phyloP scores from a whole-genome alignment of 2,329 filamentous ascomycete genomes.

The Phialemoniopsis sp. region DNA sequence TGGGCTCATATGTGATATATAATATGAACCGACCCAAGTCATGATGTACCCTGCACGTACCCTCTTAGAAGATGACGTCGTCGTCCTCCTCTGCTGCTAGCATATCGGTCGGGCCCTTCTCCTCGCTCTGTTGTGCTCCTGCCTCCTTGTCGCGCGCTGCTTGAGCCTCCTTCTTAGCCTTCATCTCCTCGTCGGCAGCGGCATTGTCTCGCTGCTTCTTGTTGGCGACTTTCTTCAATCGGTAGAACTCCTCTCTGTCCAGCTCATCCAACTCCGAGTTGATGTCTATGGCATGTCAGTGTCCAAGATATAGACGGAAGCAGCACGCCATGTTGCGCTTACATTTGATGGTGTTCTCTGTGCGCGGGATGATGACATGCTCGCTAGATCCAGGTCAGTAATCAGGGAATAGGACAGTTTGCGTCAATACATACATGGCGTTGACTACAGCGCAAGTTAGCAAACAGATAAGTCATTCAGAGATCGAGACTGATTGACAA shows the following conservation, averaged over 20 bases:
- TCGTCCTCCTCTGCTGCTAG: conserved; percentile 74
- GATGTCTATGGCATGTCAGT: conserved; percentile 57
- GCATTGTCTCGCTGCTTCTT: conserved; percentile 80
- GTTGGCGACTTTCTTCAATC: conserved; percentile 88
- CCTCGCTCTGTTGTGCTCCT: conserved; percentile 27
- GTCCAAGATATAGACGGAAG: neutral
- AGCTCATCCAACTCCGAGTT: conserved; percentile 97
- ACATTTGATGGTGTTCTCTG: conserved; percentile 99
- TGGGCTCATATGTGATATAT: too few species aligned
- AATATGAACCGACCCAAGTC: too few species aligned
- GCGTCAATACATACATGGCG: conserved; percentile 64
- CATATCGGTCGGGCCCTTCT: conserved; percentile 55
- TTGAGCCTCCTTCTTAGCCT: conserved; percentile 60
- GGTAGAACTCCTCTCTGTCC: conserved; percentile 96
- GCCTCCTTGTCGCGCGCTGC: conserved; percentile 34
- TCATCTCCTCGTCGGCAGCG: conserved; percentile 69
- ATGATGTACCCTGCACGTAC: too few species aligned
- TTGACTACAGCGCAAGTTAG: conserved; percentile 58
- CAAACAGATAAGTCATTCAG: conserved; percentile 17
- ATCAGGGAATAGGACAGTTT: neutral
- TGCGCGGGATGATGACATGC: conserved; percentile 94
- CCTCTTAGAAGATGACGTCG: conserved; percentile 74
- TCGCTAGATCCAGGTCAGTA: conserved; percentile 43
- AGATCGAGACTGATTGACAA: neutral
- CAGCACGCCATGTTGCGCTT: conserved; percentile 18